Evolutionary conservation across 2,329 filamentous ascomycete species (phyloP), one percentile per base, ranked within the genome.

Genomic region (Leptographium galeiforme): DNA sequence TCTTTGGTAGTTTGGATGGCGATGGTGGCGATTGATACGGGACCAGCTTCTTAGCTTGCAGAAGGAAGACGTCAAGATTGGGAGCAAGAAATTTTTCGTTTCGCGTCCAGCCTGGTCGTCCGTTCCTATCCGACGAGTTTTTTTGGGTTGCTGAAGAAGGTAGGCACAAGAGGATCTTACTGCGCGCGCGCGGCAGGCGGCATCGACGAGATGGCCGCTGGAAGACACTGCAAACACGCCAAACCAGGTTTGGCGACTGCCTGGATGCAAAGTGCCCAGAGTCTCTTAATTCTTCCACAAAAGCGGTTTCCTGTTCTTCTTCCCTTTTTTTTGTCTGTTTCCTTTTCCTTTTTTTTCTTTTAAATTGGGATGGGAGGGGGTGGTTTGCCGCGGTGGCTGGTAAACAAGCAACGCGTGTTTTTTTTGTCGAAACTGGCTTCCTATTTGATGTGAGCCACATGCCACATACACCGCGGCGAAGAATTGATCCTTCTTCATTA

Each of bases 341-440:
- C 36, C 19, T 33, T 2, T 32, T 19, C 10, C 39, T 43, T 38
- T 33, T 49, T 53, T 18, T 52, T 43, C 18, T 52, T 34, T 38
- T 48, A 34, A 44, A n/a, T 36, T 55, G 48, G 40, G 33, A 47
- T 46, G 34, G 11, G 40, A n/a, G 32, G 14, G 18, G 12, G 45
- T 49, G 41, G 41, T 50, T 41, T 51, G 40, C 33, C 41, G 52
- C 39, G 44, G 54, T 57, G 50, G 53, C 52, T 55, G 51, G 51
- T 51, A 53, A 51, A 51, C 54, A 51, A 49, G 51, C 36, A 55
- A 56, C 51, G 48, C 56, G 53, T 55, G 48, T 48, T 48, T 53
- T 51, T 49, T 36, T 19, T 36, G n/a, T 14, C n/a, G 18, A 13
- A 14, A 38, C 18, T 39, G 36, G 14, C 32, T 52, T 19, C 38